Conservation (phyloP, 352 stramenopile species). For the Phytophthora meadii region DNA sequence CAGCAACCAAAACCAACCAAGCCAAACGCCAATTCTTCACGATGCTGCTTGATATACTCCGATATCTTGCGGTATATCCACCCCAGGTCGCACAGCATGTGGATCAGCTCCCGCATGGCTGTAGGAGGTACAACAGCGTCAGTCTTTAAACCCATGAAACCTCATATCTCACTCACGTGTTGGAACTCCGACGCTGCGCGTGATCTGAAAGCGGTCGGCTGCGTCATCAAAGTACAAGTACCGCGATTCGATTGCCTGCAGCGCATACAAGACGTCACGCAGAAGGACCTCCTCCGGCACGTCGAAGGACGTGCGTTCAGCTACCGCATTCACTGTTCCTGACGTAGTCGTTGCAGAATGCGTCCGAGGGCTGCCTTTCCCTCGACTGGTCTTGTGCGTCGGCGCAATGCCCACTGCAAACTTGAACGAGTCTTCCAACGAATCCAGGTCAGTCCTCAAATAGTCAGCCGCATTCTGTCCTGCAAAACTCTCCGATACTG, state of each 20-base stretch:
- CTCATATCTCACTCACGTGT: slow-evolving; percentile 61
- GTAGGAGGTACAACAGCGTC: slow-evolving; percentile 10
- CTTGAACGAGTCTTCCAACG: slow-evolving; percentile 84
- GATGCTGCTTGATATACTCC: slow-evolving; percentile 78
- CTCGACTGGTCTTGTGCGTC: slow-evolving; percentile 37
- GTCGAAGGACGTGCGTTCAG: slow-evolving; percentile 55
- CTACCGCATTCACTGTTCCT: background rate
- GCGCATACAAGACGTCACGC: slow-evolving; percentile 90
- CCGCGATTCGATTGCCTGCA: slow-evolving; percentile 94
- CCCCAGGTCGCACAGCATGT: slow-evolving; percentile 87
- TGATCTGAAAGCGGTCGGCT: slow-evolving; percentile 85
- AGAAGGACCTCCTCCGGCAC: slow-evolving; percentile 91
- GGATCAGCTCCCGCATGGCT: slow-evolving; percentile 87
- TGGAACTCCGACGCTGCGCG: slow-evolving; percentile 71
- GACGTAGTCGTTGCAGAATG: slow-evolving; percentile 9
- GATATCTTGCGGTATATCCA: slow-evolving; percentile 92
- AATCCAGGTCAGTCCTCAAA: slow-evolving; percentile 50
- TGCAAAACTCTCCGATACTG: slow-evolving; percentile 19
- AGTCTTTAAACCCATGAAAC: slow-evolving; percentile 7
- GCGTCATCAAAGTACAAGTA: slow-evolving; percentile 87
- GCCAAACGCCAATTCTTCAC: slow-evolving; percentile 75
- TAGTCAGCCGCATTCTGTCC: slow-evolving; percentile 7
- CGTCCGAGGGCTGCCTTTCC: slow-evolving; percentile 26
- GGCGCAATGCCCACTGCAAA: slow-evolving; percentile 72
- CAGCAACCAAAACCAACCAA: slow-evolving; percentile 52